These are phyloP conservation scores for Nemania diffusa DNA, from an alignment of 2,329 filamentous ascomycete species.

Conservation along the genomic window DNA sequence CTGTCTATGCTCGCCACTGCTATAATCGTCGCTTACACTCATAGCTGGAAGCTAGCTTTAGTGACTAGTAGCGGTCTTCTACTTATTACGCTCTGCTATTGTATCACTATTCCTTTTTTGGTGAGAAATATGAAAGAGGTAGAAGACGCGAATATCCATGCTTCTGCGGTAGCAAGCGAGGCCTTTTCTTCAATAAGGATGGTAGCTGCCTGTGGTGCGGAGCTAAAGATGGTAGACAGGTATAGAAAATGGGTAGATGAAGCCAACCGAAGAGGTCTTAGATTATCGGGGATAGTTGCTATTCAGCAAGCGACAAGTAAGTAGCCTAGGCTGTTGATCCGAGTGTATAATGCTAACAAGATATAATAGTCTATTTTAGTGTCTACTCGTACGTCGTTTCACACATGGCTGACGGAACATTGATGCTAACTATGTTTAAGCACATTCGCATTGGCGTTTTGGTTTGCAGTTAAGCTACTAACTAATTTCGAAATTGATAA, in stretches of 20 bases:
- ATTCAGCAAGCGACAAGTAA: slow-evolving; percentile 48
- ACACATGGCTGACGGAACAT: background rate
- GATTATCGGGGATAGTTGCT: slow-evolving; percentile 45
- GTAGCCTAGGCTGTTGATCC: slow-evolving; percentile 9
- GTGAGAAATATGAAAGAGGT: slow-evolving; percentile 62
- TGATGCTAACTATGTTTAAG: slow-evolving; percentile 36
- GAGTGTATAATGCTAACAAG: slow-evolving; percentile 29
- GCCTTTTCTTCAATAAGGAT: slow-evolving; percentile 68
- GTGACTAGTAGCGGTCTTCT: slow-evolving; percentile 68
- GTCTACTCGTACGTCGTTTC: slow-evolving; percentile 44
- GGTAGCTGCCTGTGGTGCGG: slow-evolving; percentile 70
- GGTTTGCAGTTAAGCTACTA: slow-evolving; percentile 47
- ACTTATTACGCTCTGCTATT: slow-evolving; percentile 63
- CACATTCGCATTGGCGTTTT: slow-evolving; percentile 49
- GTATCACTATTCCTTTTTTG: slow-evolving; percentile 64
- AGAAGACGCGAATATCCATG: slow-evolving; percentile 65
- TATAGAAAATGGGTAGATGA: slow-evolving; percentile 66
- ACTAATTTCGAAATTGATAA: slow-evolving; percentile 51
- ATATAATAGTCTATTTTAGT: slow-evolving; percentile 46
- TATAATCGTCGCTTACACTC: slow-evolving; percentile 65
- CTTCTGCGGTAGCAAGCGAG: slow-evolving; percentile 69
- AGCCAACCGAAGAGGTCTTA: slow-evolving; percentile 52
- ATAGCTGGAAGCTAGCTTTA: slow-evolving; percentile 68
- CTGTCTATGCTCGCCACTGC: slow-evolving; percentile 62
- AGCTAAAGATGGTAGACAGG: slow-evolving; percentile 62